Evolutionary conservation across 1,139 yeast genomes (phyloP).

Genomic region (Kluyveromyces sp.): DNA sequence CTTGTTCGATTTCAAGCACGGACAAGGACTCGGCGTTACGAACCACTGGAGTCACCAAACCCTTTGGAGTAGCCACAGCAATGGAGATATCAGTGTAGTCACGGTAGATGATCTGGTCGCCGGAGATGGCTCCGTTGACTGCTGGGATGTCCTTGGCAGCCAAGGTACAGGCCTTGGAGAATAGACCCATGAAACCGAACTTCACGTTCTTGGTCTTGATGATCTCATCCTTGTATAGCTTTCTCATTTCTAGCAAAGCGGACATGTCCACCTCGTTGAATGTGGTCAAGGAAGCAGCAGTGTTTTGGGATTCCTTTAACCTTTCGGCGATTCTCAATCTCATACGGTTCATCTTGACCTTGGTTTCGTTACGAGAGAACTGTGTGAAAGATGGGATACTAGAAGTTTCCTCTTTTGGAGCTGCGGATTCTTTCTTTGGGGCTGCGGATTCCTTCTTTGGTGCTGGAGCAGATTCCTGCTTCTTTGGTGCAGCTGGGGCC

Average conservation of each 20-base stretch:
- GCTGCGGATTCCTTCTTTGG: constrained; percentile 12
- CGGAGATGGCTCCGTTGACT: constrained; percentile 92
- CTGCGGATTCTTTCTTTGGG: constrained; percentile 19
- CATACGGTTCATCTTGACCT: constrained; percentile 99
- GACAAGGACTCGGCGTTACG: constrained; percentile 94
- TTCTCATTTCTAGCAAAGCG: constrained; percentile 87
- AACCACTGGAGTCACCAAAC: constrained; percentile 95
- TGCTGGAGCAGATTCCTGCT: constrained; percentile 2
- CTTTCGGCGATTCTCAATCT: constrained; percentile 98
- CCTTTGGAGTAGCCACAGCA: constrained; percentile 99
- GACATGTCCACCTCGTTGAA: constrained; percentile 98
- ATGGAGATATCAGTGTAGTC: constrained; percentile 93
- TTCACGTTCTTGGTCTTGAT: constrained; percentile 90
- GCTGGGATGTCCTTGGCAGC: constrained; percentile 96
- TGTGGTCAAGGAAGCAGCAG: constrained; percentile 96
- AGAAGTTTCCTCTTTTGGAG: constrained; percentile 31
- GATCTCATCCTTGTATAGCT: constrained; percentile 92
- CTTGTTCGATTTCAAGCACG: constrained; percentile 84
- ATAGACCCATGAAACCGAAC: constrained; percentile 98
- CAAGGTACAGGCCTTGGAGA: constrained; percentile 86
- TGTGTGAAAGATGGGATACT: constrained; percentile 44
- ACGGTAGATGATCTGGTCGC: constrained; percentile 89
- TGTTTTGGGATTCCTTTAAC: constrained; percentile 97
- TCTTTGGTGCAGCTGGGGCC: constrained; percentile 24
- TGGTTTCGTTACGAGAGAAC: constrained; percentile 78